Percentiles rank a stretch among this genome's conserved stretches.
Evolutionary conservation across 2,329 filamentous ascomycete species (phyloP).

Genomic region (Zasmidium angulare): DNA sequence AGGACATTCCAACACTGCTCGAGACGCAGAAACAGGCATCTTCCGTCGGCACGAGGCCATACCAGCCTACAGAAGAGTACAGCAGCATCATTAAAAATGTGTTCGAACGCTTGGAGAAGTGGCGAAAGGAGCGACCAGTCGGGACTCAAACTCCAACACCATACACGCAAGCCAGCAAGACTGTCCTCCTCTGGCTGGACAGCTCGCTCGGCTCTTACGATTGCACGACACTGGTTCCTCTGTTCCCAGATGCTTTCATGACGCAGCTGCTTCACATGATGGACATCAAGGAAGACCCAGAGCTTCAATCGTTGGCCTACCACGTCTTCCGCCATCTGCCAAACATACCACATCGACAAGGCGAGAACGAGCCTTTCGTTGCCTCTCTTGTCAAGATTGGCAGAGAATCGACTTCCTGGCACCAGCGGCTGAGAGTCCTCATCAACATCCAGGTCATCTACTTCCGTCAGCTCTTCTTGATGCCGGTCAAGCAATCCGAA

Average conservation of each 20-base stretch:
- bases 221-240: slow-evolving; percentile 84
- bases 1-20: slow-evolving; percentile 72
- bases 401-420: slow-evolving; percentile 81
- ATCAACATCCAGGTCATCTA: slow-evolving; percentile 99
- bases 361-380: slow-evolving; percentile 83
- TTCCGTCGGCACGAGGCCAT: slow-evolving; percentile 81
- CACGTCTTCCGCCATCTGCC: slow-evolving; percentile 95
- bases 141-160: slow-evolving; percentile 91
- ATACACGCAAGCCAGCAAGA: slow-evolving; percentile 96
- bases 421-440: slow-evolving; percentile 88
- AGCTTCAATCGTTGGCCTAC: slow-evolving; percentile 90
- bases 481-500: slow-evolving; percentile 70
- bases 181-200: slow-evolving; percentile 92
- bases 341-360: slow-evolving; percentile 87
- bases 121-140: slow-evolving; percentile 79
- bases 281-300: slow-evolving; percentile 98
- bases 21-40: slow-evolving; percentile 76
- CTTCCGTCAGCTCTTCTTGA: slow-evolving; percentile 91
- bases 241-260: slow-evolving; percentile 88
- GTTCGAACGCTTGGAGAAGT: slow-evolving; percentile 77
- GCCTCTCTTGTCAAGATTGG: slow-evolving; percentile 84
- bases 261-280: slow-evolving; percentile 98
- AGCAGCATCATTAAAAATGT: slow-evolving; percentile 68
- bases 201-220: slow-evolving; percentile 87
- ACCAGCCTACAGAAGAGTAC: slow-evolving; percentile 75